Evolutionary conservation across 2,329 filamentous ascomycete species (phyloP).

Genomic region (Aspergillus sojae): DNA sequence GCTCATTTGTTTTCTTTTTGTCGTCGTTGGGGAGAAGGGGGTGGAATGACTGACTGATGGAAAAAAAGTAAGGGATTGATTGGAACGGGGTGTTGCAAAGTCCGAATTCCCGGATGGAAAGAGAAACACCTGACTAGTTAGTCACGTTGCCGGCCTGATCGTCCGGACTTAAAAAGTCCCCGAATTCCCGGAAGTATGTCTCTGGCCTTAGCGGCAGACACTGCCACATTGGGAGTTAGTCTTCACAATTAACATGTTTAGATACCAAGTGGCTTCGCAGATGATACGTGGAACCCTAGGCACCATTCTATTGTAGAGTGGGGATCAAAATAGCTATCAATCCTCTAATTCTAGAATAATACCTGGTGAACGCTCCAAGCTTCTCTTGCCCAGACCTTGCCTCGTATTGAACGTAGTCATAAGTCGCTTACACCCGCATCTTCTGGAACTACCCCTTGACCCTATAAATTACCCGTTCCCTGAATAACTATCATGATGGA

Average conservation of each 20-base stretch:
- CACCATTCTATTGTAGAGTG: too few relatives aligned
- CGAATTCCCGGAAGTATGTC: not conserved
- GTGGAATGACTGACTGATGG: not conserved
- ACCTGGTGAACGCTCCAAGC: too few relatives aligned
- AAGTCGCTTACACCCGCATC: not conserved
- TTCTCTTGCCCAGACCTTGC: not conserved
- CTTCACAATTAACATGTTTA: too few relatives aligned
- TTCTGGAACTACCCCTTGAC: not conserved
- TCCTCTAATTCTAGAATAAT: not conserved
- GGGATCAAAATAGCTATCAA: not conserved
- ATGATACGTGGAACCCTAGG: not conserved
- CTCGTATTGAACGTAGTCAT: not conserved
- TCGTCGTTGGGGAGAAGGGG: too few relatives aligned
- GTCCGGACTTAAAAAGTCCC: not conserved
- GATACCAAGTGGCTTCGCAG: too few relatives aligned
- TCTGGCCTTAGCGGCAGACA: too few relatives aligned
- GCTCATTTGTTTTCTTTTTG: not conserved
- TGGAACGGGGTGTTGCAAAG: not conserved
- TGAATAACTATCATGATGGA: not conserved
- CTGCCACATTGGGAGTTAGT: too few relatives aligned
- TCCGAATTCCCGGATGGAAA: constrained; percentile 9
- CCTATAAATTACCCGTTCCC: not conserved
- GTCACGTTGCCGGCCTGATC: not conserved
- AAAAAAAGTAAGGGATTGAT: not conserved
- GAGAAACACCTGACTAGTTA: too few relatives aligned